Evolutionary conservation across 78 protist genomes (phyloP), one percentile per base, ranked within the genome.

Genomic region (Dictyostelium capitatum): DNA sequence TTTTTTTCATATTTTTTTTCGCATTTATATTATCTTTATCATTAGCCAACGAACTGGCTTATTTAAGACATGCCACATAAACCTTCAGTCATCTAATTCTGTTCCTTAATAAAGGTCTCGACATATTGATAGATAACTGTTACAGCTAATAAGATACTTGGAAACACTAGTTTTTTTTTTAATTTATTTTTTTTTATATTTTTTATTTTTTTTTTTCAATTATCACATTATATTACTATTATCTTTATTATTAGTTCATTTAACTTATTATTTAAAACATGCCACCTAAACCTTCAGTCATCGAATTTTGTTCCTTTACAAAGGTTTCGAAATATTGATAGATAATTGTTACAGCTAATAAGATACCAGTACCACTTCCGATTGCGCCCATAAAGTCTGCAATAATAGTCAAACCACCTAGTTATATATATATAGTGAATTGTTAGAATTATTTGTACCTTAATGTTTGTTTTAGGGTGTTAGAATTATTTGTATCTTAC

Each of bases 81-180:
- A 51, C 95, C 89, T 59, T 91, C 91, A 59, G 69, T 23, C 7
- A 93, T 30, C 37, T 85, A 91, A 53, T 84, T 96, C 85, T 96
- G 95, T 90, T 98, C 99, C 97, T 98, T 97, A 81, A 84, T 96
- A 25, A 98, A 95, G 69, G 95, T 92, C 96, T 99, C 99, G 37
- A 91, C 98, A 98, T 97, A 98, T 96, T 98, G 98, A 96, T 97
- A 97, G 97, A 99, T 99, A 94, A 96, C 98, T 51, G 99, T 98
- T 23, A 99, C 99, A 67, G 99, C 99, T 10, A 99, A 97, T n/a
- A 99, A 97, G 91, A 99, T 99, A 82, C 99, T 99, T 4, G 99
- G n/a, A n/a, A n/a, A n/a, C n/a, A n/a, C n/a, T n/a, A n/a, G n/a
- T n/a, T n/a, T n/a, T n/a, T 20, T 43, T 72, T 72, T 32, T 72